A percentile compares a stretch with the other conserved stretches of the same genome.
These are phyloP conservation scores for Ganoderma sinense DNA, from an alignment of 1,284 basidiomycete species.

Conservation along the genomic window DNA sequence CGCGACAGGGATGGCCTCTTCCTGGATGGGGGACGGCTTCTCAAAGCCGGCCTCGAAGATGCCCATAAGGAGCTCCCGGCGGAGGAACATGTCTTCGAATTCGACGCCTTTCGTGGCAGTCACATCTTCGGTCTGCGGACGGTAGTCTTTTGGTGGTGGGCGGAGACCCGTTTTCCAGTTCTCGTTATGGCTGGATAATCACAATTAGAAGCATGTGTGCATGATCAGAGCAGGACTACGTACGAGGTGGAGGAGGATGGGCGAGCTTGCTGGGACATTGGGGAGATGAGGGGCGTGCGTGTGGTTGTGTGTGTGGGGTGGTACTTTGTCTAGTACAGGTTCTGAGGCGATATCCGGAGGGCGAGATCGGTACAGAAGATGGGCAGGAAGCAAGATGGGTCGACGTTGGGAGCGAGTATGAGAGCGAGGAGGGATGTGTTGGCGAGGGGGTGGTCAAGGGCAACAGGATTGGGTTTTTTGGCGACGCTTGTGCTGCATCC, in stretches of 20 bases:
- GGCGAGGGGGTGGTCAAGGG: conserved; percentile 21
- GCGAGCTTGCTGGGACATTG: conserved; percentile 50
- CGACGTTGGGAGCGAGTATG: conserved; percentile 2
- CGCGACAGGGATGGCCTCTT: conserved; percentile 93
- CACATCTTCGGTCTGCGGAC: conserved; percentile 96
- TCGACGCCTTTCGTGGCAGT: conserved; percentile 90
- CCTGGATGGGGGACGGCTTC: conserved; percentile 96
- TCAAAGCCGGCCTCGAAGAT: conserved; percentile 99
- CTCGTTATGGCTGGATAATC: conserved; percentile 36
- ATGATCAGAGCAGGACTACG: conserved; percentile 27
- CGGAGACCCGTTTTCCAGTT: conserved; percentile 82
- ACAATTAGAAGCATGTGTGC: not conserved
- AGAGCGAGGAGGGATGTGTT: conserved; percentile 3
- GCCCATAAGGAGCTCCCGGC: conserved; percentile 77
- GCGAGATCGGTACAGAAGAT: not conserved
- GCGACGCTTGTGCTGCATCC: conserved; percentile 21
- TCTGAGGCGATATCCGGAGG: not conserved
- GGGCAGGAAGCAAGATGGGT: not conserved
- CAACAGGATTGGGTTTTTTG: conserved; percentile 22
- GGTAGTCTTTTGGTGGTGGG: conserved; percentile 88
- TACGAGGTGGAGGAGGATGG: conserved; percentile 52
- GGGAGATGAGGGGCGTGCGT: conserved; percentile 5
- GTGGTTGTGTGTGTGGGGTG: conserved; percentile 25
- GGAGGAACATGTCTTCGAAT: conserved; percentile 82
- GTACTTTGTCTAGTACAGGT: conserved; percentile 29